Evolutionary conservation across 345 rosid species (phyloP).

Genomic region (Alliaria petiolata): DNA sequence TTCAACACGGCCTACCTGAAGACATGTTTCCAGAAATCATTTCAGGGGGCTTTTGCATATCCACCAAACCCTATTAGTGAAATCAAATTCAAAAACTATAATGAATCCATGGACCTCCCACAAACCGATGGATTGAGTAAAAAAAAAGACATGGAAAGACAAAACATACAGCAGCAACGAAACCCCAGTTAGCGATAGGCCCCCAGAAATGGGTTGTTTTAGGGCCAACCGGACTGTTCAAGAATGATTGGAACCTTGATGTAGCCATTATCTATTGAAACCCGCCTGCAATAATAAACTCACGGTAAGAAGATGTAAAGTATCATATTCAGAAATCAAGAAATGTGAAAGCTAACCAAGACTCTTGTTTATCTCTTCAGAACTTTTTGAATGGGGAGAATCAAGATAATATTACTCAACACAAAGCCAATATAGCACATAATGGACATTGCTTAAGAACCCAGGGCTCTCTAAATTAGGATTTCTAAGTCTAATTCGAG

Average conservation of each 20-base stretch:
- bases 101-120: not conserved
- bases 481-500: not conserved
- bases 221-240: constrained; percentile 84
- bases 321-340: not conserved
- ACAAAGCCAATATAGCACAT: not conserved
- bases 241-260: constrained; percentile 65
- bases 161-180: constrained; percentile 66
- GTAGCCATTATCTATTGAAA: constrained; percentile 43
- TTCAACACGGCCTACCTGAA: constrained; percentile 37
- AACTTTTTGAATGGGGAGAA: not conserved
- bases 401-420: not conserved
- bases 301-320: not conserved
- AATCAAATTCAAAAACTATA: not conserved
- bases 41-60: constrained; percentile 93
- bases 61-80: constrained; percentile 68
- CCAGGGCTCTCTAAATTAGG: not conserved
- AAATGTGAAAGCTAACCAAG: not conserved
- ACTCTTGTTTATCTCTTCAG: not conserved
- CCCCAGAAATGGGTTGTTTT: constrained; percentile 94
- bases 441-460: not conserved
- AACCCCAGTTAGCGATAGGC: constrained; percentile 89
- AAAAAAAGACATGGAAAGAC: constrained; percentile 31
- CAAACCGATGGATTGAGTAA: not conserved
- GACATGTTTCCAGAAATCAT: constrained; percentile 92
- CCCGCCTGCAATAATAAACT: not conserved